phyloP scores from a whole-genome alignment of 164 flowering plant species.

The Sextonia rubra region DNA sequence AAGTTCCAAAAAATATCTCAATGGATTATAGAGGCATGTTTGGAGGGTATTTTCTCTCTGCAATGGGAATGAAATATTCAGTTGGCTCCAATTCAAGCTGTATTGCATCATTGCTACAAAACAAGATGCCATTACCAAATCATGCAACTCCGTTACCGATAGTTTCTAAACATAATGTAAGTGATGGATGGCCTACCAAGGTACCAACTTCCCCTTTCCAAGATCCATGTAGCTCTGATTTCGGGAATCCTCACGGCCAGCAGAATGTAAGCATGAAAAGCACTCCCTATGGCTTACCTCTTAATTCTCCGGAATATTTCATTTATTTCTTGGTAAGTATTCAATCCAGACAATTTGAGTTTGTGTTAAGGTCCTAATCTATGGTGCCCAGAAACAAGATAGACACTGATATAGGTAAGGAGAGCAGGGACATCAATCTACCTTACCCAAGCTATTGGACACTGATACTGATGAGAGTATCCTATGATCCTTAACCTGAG shows the following conservation, averaged over 20 bases:
- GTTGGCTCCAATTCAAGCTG: conserved; percentile 13
- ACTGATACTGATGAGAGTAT: no score
- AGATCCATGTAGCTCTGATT: conserved; percentile 12
- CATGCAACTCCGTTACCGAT: neutral
- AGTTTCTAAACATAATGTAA: neutral
- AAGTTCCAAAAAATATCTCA: conserved; percentile 11
- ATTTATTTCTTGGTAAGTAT: conserved; percentile 51
- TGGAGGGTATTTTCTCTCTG: conserved; percentile 9
- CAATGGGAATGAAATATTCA: conserved; percentile 5
- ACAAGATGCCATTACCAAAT: conserved; percentile 10
- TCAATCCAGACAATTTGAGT: neutral
- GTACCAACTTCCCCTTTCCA: neutral
- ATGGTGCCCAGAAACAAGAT: no score
- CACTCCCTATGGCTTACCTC: conserved; percentile 34
- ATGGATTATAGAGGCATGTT: conserved; percentile 10
- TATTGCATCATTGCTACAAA: conserved; percentile 15
- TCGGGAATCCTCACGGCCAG: conserved; percentile 12
- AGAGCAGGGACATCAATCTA: no score
- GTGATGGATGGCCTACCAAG: neutral
- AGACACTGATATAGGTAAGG: no score
- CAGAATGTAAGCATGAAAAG: conserved; percentile 23
- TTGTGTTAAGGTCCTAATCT: neutral
- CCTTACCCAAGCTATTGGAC: no score
- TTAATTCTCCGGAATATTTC: conserved; percentile 42
- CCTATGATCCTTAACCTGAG: no score